phyloP scores from a whole-genome alignment of 129 eudicot species.

The Flaveria linearis region DNA sequence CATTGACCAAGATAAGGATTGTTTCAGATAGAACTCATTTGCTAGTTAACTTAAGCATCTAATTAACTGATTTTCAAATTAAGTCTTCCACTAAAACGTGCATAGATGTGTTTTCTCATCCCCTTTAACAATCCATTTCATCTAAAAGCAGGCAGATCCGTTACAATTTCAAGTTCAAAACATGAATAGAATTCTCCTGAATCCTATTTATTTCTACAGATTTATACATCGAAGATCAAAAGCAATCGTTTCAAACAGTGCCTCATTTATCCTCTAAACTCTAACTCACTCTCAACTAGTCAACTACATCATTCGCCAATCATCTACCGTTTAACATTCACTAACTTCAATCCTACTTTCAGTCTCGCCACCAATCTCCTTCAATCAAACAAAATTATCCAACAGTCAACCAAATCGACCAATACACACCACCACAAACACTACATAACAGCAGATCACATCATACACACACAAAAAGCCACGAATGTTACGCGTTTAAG shows the following conservation, averaged over 20 bases:
- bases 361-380: slow-evolving; percentile 16
- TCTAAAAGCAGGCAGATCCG: slow-evolving; percentile 7
- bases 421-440: neutral
- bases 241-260: neutral
- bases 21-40: slow-evolving; percentile 2
- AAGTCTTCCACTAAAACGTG: neutral
- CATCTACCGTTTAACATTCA: neutral
- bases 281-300: slow-evolving; percentile 10
- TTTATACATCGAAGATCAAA: slow-evolving; percentile 24
- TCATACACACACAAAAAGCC: neutral
- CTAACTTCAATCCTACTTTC: slow-evolving; percentile 9
- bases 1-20: neutral
- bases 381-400: slow-evolving; percentile 14
- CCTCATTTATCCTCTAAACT: slow-evolving; percentile 8
- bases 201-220: neutral
- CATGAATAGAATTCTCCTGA: neutral
- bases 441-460: slow-evolving; percentile 29
- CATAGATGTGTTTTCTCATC: slow-evolving; percentile 7
- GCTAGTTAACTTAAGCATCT: slow-evolving; percentile 9
- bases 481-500: neutral
- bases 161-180: neutral
- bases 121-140: slow-evolving; percentile 11
- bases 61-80: slow-evolving; percentile 2
- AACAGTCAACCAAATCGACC: neutral
- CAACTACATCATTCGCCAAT: neutral